Percentiles rank a stretch among this genome's conserved stretches.
phyloP scores from a whole-genome alignment of 129 eudicot genomes.

The Flaveria sonorensis region DNA sequence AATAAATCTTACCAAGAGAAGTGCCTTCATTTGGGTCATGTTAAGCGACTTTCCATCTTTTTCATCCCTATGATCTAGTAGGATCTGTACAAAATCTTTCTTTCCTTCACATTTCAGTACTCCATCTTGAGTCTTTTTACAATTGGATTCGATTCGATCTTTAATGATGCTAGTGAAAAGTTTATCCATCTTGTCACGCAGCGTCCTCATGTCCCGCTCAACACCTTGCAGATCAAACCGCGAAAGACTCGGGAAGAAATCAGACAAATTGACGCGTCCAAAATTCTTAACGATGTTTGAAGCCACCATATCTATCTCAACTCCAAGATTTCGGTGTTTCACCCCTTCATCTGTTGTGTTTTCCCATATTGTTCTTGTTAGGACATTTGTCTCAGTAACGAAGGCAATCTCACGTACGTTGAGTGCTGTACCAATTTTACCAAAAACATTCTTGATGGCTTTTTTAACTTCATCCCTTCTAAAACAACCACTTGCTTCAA shows the following conservation, averaged over 20 bases:
- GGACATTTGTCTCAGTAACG: neutral
- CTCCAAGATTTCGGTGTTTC: neutral
- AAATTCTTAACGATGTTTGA: neutral
- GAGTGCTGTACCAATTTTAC: neutral
- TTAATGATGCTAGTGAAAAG: neutral
- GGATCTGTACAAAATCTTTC: constrained; percentile 11
- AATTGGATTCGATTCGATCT: constrained; percentile 3
- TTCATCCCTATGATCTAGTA: neutral
- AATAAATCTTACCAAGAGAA: neutral
- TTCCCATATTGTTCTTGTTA: neutral
- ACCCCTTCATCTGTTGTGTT: neutral
- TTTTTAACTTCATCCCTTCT: constrained; percentile 7
- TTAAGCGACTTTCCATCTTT: constrained; percentile 9
- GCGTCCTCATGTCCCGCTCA: neutral
- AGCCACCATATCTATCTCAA: neutral
- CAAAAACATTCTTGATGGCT: neutral
- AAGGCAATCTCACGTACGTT: neutral
- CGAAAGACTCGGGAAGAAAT: constrained; percentile 7
- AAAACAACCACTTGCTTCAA: neutral
- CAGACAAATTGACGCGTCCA: constrained; percentile 4
- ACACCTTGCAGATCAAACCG: constrained; percentile 19
- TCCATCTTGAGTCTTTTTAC: neutral
- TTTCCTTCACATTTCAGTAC: neutral
- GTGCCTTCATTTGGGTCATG: constrained; percentile 20
- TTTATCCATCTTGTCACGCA: neutral